phyloP scores from a whole-genome alignment of 2,329 filamentous ascomycete genomes.

The Apiospora sp. region DNA sequence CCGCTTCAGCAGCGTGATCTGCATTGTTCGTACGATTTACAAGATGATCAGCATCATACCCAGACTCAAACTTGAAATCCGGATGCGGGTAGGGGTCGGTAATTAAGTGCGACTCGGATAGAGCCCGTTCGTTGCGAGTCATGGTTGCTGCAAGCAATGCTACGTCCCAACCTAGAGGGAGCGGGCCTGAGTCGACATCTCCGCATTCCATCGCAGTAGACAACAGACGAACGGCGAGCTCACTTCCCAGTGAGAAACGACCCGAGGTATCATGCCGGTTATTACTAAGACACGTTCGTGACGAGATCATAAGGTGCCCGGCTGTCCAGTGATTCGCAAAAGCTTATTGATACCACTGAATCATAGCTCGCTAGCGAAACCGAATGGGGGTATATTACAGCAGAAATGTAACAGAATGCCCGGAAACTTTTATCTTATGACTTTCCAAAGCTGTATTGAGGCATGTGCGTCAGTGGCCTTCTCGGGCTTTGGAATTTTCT shows the following conservation, averaged over 20 bases:
- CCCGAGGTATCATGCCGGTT: neutral
- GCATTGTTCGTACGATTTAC: neutral
- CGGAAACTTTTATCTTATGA: too few species aligned
- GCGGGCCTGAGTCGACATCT: neutral
- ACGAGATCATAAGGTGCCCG: neutral
- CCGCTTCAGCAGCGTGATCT: neutral
- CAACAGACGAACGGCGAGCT: neutral
- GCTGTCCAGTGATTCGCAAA: neutral
- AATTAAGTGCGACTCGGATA: neutral
- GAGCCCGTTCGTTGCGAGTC: neutral
- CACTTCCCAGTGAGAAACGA: neutral
- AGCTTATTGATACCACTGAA: slow-evolving; percentile 7
- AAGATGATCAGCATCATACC: neutral
- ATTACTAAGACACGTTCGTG: neutral
- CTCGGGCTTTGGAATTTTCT: neutral
- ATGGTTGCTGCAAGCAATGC: neutral
- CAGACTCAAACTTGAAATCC: neutral
- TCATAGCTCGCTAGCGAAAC: slow-evolving; percentile 6
- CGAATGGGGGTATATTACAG: neutral
- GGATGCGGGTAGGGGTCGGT: neutral
- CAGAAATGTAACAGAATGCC: neutral
- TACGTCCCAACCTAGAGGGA: neutral
- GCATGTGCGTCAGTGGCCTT: neutral
- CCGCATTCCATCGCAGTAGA: neutral
- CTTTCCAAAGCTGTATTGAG: neutral